Conservation (phyloP, 1,284 basidiomycete genomes). For the Xanthoconium separans region DNA sequence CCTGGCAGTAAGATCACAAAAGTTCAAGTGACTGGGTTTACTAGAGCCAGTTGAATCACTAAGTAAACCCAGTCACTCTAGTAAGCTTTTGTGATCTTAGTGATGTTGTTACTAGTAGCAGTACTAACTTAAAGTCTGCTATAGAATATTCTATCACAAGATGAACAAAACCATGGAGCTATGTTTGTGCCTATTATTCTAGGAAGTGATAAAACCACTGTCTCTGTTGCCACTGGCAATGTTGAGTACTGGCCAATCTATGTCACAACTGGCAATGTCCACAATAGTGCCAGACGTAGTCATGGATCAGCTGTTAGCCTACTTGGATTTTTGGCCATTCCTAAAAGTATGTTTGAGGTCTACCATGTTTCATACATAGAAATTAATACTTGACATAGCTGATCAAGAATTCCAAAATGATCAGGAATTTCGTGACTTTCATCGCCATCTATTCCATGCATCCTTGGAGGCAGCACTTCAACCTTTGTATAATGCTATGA, state of each 20-base stretch:
- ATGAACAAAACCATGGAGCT: not conserved
- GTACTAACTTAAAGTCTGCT: too few species aligned
- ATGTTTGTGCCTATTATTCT: not conserved
- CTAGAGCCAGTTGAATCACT: too few species aligned
- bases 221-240: not conserved
- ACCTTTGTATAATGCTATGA: too few species aligned
- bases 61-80: too few species aligned
- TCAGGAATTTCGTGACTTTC: constrained; percentile 13
- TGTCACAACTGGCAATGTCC: not conserved
- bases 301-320: constrained; percentile 6
- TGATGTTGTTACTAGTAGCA: too few species aligned
- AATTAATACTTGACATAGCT: not conserved
- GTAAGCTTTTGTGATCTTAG: too few species aligned
- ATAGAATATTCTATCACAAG: too few species aligned
- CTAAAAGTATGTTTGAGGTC: constrained; percentile 24
- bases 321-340: constrained; percentile 35
- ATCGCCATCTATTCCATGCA: constrained; percentile 11
- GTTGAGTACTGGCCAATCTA: constrained; percentile 3
- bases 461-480: too few species aligned
- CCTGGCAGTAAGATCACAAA: too few species aligned
- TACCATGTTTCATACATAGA: too few species aligned
- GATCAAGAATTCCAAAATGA: too few species aligned
- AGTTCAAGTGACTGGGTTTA: too few species aligned
- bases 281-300: not conserved
- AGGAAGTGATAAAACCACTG: not conserved